Evolutionary conservation across 306 rosid genomes (phyloP).

Genomic region (Citrullus mucosospermus): DNA sequence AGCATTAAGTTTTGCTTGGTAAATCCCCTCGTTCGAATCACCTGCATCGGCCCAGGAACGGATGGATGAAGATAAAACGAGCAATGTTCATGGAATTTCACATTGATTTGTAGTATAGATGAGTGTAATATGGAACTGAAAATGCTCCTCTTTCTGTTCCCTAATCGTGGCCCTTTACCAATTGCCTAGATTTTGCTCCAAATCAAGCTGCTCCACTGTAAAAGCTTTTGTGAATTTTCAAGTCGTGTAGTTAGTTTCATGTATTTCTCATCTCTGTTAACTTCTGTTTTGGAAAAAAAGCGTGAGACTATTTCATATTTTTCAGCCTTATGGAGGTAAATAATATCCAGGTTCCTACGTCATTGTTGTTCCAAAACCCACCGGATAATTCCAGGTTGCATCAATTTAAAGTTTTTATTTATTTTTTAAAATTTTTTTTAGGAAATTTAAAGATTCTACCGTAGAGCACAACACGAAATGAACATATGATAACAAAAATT

Average conservation of each 20-base stretch:
- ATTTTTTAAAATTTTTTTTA: no score
- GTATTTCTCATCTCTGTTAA: neutral
- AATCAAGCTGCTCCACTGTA: neutral
- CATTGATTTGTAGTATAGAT: neutral
- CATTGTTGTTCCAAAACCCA: neutral
- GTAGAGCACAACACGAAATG: no score
- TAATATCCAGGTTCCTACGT: neutral
- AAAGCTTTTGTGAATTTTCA: neutral
- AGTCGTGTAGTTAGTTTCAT: neutral
- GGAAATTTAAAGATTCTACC: no score
- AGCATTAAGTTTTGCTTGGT: neutral
- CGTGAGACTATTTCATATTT: neutral
- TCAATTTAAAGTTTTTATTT: neutral
- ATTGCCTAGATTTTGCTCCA: conserved; percentile 1
- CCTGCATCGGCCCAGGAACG: neutral
- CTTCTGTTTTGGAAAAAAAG: neutral
- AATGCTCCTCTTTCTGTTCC: neutral
- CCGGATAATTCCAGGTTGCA: neutral
- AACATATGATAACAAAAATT: no score
- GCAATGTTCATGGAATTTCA: neutral
- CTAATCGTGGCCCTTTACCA: neutral
- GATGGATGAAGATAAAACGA: neutral
- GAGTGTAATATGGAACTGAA: neutral
- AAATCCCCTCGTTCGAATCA: neutral
- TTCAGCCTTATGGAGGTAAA: conserved; percentile 2